Evolutionary conservation across 768 basidiomycete species (phyloP).

Genomic region (Amanita polypyramis): DNA sequence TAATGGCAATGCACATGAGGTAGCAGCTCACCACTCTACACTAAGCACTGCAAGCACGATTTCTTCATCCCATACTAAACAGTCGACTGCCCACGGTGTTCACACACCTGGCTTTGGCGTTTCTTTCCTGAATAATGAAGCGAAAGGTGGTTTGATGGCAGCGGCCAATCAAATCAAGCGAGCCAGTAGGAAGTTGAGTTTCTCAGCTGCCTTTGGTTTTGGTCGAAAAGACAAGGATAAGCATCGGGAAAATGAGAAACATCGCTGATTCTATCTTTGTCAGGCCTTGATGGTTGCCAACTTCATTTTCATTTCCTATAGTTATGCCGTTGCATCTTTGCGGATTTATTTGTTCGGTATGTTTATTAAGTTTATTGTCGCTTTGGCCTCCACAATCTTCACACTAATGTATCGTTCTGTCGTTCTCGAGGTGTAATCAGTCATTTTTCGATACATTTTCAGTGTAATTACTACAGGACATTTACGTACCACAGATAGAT

Average conservation of each 20-base stretch:
- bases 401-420: neutral
- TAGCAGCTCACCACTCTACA: neutral
- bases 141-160: neutral
- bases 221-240: conserved; percentile 39
- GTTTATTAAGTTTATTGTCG: neutral
- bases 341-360: neutral
- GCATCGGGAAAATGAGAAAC: conserved; percentile 15
- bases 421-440: no score
- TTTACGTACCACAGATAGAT: conserved; percentile 3
- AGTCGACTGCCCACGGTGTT: neutral
- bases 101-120: neutral
- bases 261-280: conserved; percentile 12
- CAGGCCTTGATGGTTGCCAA: conserved; percentile 12
- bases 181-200: conserved; percentile 57
- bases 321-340: neutral
- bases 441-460: neutral
- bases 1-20: neutral
- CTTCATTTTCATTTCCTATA: neutral
- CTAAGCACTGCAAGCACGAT: neutral
- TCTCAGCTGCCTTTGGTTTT: conserved; percentile 50
- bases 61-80: neutral
- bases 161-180: conserved; percentile 12
- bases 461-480: conserved; percentile 1
- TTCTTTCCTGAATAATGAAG: neutral
- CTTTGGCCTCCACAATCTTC: neutral